Base-by-base conservation (phyloP, 2,329 filamentous ascomycete genomes). In the Fusarium succisae region DNA sequence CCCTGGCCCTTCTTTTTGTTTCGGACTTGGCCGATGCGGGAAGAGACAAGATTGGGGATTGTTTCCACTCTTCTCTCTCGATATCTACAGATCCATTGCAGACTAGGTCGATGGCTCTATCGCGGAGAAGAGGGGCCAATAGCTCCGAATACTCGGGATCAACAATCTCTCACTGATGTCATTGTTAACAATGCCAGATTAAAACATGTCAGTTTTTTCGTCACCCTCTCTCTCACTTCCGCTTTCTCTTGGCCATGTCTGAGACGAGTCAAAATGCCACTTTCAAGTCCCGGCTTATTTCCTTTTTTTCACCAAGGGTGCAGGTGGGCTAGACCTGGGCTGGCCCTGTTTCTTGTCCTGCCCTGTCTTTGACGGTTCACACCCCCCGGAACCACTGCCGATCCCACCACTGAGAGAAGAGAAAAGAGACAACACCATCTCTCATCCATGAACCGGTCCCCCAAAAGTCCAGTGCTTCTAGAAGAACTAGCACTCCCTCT, bases 351-450 rank as follows among this genome's bases (percentile, higher is more conserved):
- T 50, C 28, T 37, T 35, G 41, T 26, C 24, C 24, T 26, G 24
- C 24, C 24, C 24, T 26, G 24, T 37, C 30, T 37, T 26, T 28
- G 18, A 28, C 18, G 20, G 26, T 22, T 48, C 26, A 30, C 41
- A 37, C 26, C 41, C 55, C 55, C 53, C 54, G 54, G 63, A 54
- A 18, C 30, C 18, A 37, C 11, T 43, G 50, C 35, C 45, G 38
- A 62, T 65, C 57, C 39, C 57, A 35, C 60, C 35, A 60, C 43
- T 37, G 57, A 62, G 70, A 67, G 18, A 74, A 72, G 72, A 75
- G 72, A 73, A 63, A 74, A 74, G 72, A 74, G 72, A 75, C 57
- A 74, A 74, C 63, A 48, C 64, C 38, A 45, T 47, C 44, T 39
- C 38, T 45, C 18, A n/a, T 41, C 13, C n/a, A 38, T 22, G 14